A percentile compares a stretch with the other conserved stretches of the same genome.
Evolutionary conservation across 2,329 filamentous ascomycete genomes (phyloP).

Genomic region (Neopestalotiopsis clavispora): DNA sequence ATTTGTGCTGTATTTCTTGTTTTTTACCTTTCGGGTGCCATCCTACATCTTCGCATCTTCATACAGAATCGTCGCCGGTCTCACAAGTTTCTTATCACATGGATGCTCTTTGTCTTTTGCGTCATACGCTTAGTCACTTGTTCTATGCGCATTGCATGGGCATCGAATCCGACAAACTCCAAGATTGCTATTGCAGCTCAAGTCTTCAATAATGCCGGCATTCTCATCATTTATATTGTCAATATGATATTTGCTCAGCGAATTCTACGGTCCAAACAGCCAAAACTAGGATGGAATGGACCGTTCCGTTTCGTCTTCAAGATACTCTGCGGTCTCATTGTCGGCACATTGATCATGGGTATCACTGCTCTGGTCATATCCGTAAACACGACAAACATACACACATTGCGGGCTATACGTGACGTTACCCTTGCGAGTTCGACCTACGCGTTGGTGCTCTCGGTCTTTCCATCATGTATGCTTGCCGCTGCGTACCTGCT

Average conservation of each 20-base stretch:
- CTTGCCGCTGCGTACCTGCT: conserved; percentile 31
- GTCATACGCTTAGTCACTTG: conserved; percentile 9
- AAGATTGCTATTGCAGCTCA: conserved; percentile 38
- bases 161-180: conserved; percentile 27
- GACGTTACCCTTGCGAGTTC: background rate
- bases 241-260: conserved; percentile 10
- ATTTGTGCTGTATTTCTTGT: background rate
- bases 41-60: conserved; percentile 1
- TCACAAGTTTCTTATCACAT: conserved; percentile 10
- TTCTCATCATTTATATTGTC: conserved; percentile 10
- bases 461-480: conserved; percentile 23
- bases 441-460: background rate
- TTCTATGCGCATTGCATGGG: conserved; percentile 10
- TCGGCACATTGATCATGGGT: conserved; percentile 5
- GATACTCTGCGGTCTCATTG: background rate
- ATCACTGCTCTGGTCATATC: background rate
- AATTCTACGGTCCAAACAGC: conserved; percentile 1
- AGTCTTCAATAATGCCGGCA: conserved; percentile 24
- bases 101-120: background rate
- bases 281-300: background rate
- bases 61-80: background rate
- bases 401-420: background rate
- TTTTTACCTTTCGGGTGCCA: background rate
- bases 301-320: background rate
- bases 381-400: background rate